Conservation (phyloP, 1,284 basidiomycete species). For the Tylopilus sp. region DNA sequence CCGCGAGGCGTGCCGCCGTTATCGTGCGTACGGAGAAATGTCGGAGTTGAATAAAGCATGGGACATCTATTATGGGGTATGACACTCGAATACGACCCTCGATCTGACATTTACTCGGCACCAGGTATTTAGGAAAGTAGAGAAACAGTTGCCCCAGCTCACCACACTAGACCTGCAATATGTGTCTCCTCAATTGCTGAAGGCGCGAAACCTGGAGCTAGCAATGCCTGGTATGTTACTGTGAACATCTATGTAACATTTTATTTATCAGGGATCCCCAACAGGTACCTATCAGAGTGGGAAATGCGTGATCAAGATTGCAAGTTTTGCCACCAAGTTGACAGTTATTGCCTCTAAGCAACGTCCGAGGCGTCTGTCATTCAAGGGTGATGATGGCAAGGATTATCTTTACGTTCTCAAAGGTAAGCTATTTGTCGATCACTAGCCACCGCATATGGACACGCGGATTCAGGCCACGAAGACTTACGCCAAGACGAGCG, state of each 20-base stretch:
- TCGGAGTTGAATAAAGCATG: constrained; percentile 97
- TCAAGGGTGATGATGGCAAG: constrained; percentile 89
- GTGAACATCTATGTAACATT: background rate
- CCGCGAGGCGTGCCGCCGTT: constrained; percentile 87
- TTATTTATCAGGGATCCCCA: background rate
- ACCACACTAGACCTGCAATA: constrained; percentile 96
- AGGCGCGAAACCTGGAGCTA: constrained; percentile 85
- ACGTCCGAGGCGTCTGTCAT: constrained; percentile 83
- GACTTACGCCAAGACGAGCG: constrained; percentile 98
- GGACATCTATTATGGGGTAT: constrained; percentile 93
- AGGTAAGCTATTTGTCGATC: constrained; percentile 42
- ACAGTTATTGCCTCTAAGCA: constrained; percentile 98
- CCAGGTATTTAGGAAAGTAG: constrained; percentile 95
- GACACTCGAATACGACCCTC: constrained; percentile 16
- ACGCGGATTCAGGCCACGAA: constrained; percentile 71
- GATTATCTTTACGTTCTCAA: constrained; percentile 95
- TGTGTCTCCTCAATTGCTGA: constrained; percentile 90
- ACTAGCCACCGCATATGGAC: constrained; percentile 4
- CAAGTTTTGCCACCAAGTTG: constrained; percentile 80
- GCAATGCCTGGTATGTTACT: constrained; percentile 78
- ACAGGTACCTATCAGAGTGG: constrained; percentile 91
- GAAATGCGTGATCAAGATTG: constrained; percentile 79
- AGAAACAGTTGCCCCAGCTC: constrained; percentile 88
- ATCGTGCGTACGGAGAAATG: constrained; percentile 82
- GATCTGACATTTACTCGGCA: constrained; percentile 8